These are phyloP conservation scores for Camellia japonica DNA, from an alignment of 148 eudicot genomes.

Conservation along the genomic window DNA sequence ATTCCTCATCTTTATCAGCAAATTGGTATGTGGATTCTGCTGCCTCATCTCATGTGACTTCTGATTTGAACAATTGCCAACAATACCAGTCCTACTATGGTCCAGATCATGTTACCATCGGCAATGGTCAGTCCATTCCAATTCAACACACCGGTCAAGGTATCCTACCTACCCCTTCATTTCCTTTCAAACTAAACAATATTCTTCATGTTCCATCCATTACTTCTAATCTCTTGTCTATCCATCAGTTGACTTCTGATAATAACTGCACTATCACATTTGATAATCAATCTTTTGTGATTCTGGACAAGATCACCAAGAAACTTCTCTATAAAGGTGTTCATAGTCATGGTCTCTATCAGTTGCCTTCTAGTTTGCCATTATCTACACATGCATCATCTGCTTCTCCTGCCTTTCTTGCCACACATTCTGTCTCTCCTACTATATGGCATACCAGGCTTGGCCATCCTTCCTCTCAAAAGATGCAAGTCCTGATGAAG, in stretches of 20 bases:
- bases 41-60: not conserved
- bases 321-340: too few species aligned
- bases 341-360: too few species aligned
- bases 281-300: too few species aligned
- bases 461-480: not conserved
- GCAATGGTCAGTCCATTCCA: not conserved
- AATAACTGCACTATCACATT: too few species aligned
- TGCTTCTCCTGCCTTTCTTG: not conserved
- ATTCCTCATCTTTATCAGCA: not conserved
- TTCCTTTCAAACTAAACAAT: not conserved
- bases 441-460: not conserved
- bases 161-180: not conserved
- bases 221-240: too few species aligned
- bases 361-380: not conserved
- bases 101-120: too few species aligned
- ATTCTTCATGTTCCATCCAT: too few species aligned
- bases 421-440: not conserved
- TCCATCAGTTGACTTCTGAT: too few species aligned
- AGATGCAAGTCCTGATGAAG: too few species aligned
- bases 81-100: not conserved
- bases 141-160: not conserved
- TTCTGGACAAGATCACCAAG: too few species aligned
- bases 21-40: not conserved
- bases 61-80: not conserved
- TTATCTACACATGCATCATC: not conserved